These are phyloP conservation scores for Rickenella mellea DNA, from an alignment of 768 basidiomycete species.

Conservation along the genomic window DNA sequence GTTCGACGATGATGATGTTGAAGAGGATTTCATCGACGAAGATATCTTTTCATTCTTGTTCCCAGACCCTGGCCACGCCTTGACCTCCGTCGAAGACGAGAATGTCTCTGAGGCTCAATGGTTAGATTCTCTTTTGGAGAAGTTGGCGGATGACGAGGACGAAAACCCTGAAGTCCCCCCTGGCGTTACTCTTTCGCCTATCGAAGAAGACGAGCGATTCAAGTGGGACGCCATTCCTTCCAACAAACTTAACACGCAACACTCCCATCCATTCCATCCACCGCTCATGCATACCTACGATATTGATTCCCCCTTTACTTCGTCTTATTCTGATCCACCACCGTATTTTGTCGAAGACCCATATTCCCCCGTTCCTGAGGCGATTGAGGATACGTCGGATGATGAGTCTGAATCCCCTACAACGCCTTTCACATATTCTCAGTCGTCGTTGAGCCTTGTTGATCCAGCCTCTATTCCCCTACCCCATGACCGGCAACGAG, in stretches of 20 bases:
- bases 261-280: slow-evolving; percentile 43
- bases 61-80: slow-evolving; percentile 62
- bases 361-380: slow-evolving; percentile 57
- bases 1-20: slow-evolving; percentile 34
- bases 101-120: slow-evolving; percentile 64
- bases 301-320: slow-evolving; percentile 34
- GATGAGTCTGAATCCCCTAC: slow-evolving; percentile 70
- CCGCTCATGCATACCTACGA: slow-evolving; percentile 45
- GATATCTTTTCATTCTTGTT: slow-evolving; percentile 71
- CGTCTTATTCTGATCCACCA: slow-evolving; percentile 21
- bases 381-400: slow-evolving; percentile 78
- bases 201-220: slow-evolving; percentile 61
- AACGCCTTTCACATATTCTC: slow-evolving; percentile 55
- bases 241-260: slow-evolving; percentile 40
- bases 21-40: slow-evolving; percentile 30
- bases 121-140: slow-evolving; percentile 75
- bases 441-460: slow-evolving; percentile 41
- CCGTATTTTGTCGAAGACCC: slow-evolving; percentile 54
- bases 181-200: slow-evolving; percentile 37
- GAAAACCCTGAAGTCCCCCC: slow-evolving; percentile 40
- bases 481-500: slow-evolving; percentile 35
- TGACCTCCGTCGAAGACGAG: slow-evolving; percentile 22
- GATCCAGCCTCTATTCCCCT: slow-evolving; percentile 44
- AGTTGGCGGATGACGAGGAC: slow-evolving; percentile 61
- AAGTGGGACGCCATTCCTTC: slow-evolving; percentile 41